Conservation (phyloP, 2,329 filamentous ascomycete species). For the Fusarium multiceps region DNA sequence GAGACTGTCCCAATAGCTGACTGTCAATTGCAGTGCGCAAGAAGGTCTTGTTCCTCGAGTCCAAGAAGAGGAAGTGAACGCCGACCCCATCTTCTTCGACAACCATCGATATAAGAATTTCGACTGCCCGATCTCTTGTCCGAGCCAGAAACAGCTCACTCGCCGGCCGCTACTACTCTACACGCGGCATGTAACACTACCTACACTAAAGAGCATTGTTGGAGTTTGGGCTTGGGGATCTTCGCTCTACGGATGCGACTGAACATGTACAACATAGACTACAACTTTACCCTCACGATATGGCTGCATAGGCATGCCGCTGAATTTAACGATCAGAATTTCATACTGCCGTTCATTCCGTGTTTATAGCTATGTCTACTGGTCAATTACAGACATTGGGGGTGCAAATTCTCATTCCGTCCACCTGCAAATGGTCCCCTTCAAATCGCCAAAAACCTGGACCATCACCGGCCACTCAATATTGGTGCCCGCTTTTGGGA, state of each 20-base stretch:
- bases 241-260: slow-evolving; percentile 38
- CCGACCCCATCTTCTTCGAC: slow-evolving; percentile 7
- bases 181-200: slow-evolving; percentile 47
- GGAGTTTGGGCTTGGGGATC: slow-evolving; percentile 47
- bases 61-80: slow-evolving; percentile 78
- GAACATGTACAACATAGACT: slow-evolving; percentile 44
- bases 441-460: slow-evolving; percentile 7
- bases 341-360: not conserved
- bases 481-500: not conserved
- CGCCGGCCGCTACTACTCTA: slow-evolving; percentile 3
- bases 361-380: not conserved
- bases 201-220: slow-evolving; percentile 45
- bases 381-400: slow-evolving; percentile 2
- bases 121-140: slow-evolving; percentile 7
- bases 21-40: slow-evolving; percentile 75
- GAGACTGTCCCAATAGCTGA: slow-evolving; percentile 7
- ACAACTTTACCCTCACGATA: slow-evolving; percentile 20
- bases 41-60: slow-evolving; percentile 95
- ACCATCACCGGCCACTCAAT: not conserved
- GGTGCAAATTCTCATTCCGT: slow-evolving; percentile 5
- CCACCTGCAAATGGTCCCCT: not conserved
- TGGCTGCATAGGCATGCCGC: slow-evolving; percentile 15
- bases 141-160: slow-evolving; percentile 18
- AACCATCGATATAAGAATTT: slow-evolving; percentile 23
- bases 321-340: slow-evolving; percentile 5